Base-by-base conservation (phyloP, 1,284 basidiomycete genomes). In the Leccinum subrobustum region DNA sequence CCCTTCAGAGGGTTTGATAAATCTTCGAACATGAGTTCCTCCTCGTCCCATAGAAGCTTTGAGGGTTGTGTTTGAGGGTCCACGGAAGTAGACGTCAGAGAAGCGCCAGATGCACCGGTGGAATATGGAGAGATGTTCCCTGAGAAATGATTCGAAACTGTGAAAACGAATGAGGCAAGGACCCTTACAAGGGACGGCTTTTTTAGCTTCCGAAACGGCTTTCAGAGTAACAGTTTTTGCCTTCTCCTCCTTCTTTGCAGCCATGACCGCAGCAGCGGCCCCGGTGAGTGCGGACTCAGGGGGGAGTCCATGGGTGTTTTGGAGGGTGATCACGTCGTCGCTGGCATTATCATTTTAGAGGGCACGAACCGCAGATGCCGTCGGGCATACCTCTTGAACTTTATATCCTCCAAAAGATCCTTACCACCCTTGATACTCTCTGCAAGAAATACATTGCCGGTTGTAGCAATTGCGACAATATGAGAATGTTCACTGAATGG, bases 81-180 rank as follows among this genome's bases (percentile, higher is more conserved):
- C 51, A 96, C 83, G 1, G 93, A 89, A 0, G 96, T 98, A 3
- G 93, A 95, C 0, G 97, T 99, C 54, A 99, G 78, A 2, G 94
- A 94, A 2, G 96, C 96, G 29, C 96, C 95, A 1, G 93, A 85
- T 52, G 90, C 80, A n/a, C 96, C 96, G 35, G 84, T 95, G 0
- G 94, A 95, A 71, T 92, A 95, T 5, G 93, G 92, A 3, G 94
- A 94, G 4, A 92, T 83, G 71, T 98, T 97, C 87, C 95, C 94
- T 91, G 67, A 20, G 39, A 57, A 60, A 56, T 54, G 25, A 53
- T 65, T 55, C 14, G 55, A 63, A 51, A 57, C 18, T 56, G 20
- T 52, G 53, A 62, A 35, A 51, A 56, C 23, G n/a, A 58, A 9
- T 14, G 14, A 56, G 47, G 59, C 37, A 47, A 27, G 23, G 37